Percentiles rank a stretch among this genome's conserved stretches.
phyloP scores from a whole-genome alignment of 352 stramenopile species.

The Pythium angustatum region DNA sequence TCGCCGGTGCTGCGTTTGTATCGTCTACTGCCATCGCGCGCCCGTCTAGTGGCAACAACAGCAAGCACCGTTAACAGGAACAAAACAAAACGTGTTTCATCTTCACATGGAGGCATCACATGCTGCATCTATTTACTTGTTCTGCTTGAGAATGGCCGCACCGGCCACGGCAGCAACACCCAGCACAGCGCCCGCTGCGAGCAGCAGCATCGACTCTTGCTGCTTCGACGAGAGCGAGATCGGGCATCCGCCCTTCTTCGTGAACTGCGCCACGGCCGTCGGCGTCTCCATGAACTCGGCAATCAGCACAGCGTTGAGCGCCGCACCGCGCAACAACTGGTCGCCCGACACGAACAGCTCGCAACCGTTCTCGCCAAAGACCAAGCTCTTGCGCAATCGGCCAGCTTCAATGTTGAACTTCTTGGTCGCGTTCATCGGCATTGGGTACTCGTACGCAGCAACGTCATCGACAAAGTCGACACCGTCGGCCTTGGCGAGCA shows the following conservation, averaged over 20 bases:
- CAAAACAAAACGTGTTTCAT: too few species aligned
- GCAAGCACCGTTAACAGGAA: constrained; percentile 27
- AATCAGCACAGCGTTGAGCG: constrained; percentile 97
- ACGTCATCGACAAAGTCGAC: constrained; percentile 94
- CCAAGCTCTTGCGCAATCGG: constrained; percentile 91
- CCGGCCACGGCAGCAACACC: constrained; percentile 43
- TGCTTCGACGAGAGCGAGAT: constrained; percentile 1
- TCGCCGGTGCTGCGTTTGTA: constrained; percentile 43
- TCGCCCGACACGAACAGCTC: constrained; percentile 98
- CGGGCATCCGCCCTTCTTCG: constrained; percentile 46
- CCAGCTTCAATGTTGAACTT: constrained; percentile 98
- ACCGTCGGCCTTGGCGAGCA: constrained; percentile 87
- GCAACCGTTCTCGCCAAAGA: constrained; percentile 95
- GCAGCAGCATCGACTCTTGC: constrained; percentile 24
- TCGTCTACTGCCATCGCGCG: constrained; percentile 31
- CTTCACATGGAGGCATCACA: neutral
- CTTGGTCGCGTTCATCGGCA: constrained; percentile 96
- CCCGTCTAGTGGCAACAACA: constrained; percentile 25
- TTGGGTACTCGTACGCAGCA: constrained; percentile 90
- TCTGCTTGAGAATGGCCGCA: constrained; percentile 47
- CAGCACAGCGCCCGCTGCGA: constrained; percentile 37
- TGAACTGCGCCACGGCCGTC: constrained; percentile 57
- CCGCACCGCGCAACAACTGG: constrained; percentile 95
- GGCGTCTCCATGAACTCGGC: constrained; percentile 90
- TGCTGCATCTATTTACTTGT: constrained; percentile 28